Conservation (phyloP, 2,329 filamentous ascomycete genomes). For the Hawksworthiomyces lignivorus region DNA sequence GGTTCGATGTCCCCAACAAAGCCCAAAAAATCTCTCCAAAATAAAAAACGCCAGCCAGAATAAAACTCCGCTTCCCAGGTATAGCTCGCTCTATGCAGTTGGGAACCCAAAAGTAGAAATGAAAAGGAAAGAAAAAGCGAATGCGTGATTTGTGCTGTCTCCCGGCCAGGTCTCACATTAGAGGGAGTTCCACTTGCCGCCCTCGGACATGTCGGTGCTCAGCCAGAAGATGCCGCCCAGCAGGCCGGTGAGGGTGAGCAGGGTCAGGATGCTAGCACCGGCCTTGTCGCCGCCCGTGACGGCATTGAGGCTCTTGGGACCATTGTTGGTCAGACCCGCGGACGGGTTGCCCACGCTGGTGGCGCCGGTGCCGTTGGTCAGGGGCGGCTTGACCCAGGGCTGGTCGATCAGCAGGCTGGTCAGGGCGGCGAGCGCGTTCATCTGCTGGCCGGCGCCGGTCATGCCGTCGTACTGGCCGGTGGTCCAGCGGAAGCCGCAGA, state of each 20-base stretch:
- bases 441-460: conserved; percentile 43
- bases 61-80: no score
- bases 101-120: no score
- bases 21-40: no score
- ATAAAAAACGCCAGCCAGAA: no score
- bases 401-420: conserved; percentile 33
- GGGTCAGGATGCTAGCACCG: conserved; percentile 59
- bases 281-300: conserved; percentile 55
- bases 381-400: conserved; percentile 18
- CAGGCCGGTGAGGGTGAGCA: conserved; percentile 46
- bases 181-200: conserved; percentile 2
- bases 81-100: no score
- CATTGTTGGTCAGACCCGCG: conserved; percentile 18
- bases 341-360: conserved; percentile 25
- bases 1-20: no score
- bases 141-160: no score
- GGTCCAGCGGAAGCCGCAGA: conserved; percentile 59
- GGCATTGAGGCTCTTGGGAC: conserved; percentile 27
- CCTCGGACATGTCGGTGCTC: conserved; percentile 8
- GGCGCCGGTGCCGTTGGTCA: conserved; percentile 36
- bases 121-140: no score
- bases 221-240: conserved; percentile 39
- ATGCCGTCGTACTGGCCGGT: conserved; percentile 32
- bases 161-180: no score
- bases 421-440: conserved; percentile 43